Evolutionary conservation across 148 eudicot genomes (phyloP), one percentile per base, ranked within the genome.

Genomic region (Fallopia convolvulus): DNA sequence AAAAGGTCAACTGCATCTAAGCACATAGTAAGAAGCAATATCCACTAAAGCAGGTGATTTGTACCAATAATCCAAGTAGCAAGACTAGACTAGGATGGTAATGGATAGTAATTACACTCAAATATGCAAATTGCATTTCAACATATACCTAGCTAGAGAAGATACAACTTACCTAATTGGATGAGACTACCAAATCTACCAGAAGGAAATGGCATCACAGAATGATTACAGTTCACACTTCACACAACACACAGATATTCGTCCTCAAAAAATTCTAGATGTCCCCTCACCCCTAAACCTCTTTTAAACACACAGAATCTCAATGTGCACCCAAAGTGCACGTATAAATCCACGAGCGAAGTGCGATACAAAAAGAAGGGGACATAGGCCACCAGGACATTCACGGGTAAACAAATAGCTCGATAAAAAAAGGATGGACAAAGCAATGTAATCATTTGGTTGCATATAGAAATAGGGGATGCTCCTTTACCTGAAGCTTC

Each of bases 401-500:
- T 13, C 15, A 11, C 12, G 50, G 15, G 50, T 13, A 55, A 8
- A 55, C 20, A n/a, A n/a, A 18, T 0, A 55, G 61, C 10, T 55
- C 23, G 1, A 5, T 20, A 18, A 18, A 52, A 53, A 53, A 53
- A 18, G n/a, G 61, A 18, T 55, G 23, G 61, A 55, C 23, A 55
- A 55, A 4, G 61, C 23, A 55, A 20, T 55, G 33, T 15, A 60
- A 61, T 61, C 72, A 68, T 36, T 33, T 68, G 8, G 9, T 30
- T 21, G 63, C 42, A 61, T 50, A 76, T 33, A 33, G 13, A 4
- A 12, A 79, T 70, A 32, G 52, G 39, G 72, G 26, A 52, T 44
- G 52, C 33, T 55, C 63, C 42, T 81, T 61, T 88, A 90, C 99
- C 97, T 92, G 99, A 70, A 95, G 97, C 89, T 89, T 95, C 72